These are phyloP conservation scores for Solanum pennellii DNA, from an alignment of 257 asterid genomes.

Conservation along the genomic window DNA sequence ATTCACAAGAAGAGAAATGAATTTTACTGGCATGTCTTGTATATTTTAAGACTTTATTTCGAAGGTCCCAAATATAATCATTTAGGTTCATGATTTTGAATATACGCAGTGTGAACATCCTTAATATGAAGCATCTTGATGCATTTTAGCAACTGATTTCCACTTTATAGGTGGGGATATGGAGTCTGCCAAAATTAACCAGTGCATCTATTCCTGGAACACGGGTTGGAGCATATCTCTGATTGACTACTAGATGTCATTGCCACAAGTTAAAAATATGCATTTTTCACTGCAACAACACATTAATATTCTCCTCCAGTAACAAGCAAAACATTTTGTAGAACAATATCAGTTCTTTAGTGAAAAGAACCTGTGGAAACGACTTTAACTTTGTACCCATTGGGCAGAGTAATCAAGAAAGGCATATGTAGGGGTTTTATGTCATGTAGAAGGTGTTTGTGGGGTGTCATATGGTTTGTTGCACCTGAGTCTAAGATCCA, in stretches of 20 bases:
- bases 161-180: neutral
- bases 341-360: too few species aligned
- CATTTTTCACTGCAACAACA: neutral
- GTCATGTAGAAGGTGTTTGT: too few species aligned
- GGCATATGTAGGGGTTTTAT: too few species aligned
- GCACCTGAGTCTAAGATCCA: too few species aligned
- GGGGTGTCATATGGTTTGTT: too few species aligned
- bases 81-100: neutral
- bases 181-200: conserved; percentile 3
- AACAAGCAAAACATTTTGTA: too few species aligned
- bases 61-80: neutral
- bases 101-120: neutral
- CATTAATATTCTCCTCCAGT: too few species aligned
- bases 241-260: conserved; percentile 89
- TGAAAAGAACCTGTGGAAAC: too few species aligned
- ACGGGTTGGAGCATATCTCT: conserved; percentile 39
- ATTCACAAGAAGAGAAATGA: neutral
- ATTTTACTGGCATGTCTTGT: neutral
- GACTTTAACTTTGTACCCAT: too few species aligned
- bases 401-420: too few species aligned
- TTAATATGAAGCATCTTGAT: neutral
- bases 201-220: conserved; percentile 5
- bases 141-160: neutral
- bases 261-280: conserved; percentile 74
- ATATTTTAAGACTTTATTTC: neutral